Percentiles rank a stretch among this genome's conserved stretches.
phyloP scores from a whole-genome alignment of 2,329 filamentous ascomycete genomes.

The Pleomassaria siparia region DNA sequence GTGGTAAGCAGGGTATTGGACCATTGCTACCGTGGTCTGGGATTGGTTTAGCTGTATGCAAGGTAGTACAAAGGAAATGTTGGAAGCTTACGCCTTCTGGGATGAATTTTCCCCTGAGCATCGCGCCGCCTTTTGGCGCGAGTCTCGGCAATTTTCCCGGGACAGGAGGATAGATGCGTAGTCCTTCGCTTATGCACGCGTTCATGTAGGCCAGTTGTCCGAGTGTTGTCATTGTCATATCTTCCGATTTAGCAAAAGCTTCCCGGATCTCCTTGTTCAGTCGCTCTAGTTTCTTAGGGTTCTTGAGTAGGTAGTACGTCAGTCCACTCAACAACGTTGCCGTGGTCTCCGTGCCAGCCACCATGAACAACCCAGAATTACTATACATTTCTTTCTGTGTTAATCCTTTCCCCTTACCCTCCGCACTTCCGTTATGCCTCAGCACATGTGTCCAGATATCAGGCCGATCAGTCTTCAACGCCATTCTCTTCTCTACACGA shows the following conservation, averaged over 20 bases:
- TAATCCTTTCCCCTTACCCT: slow-evolving; percentile 13
- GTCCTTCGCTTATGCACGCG: slow-evolving; percentile 48
- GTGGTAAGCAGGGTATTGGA: slow-evolving; percentile 23
- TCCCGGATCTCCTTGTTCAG: slow-evolving; percentile 23
- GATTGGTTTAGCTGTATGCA: neutral
- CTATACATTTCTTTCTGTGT: slow-evolving; percentile 28
- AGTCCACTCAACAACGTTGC: slow-evolving; percentile 26
- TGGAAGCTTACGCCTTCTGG: slow-evolving; percentile 26
- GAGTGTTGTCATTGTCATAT: slow-evolving; percentile 22
- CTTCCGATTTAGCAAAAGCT: slow-evolving; percentile 14
- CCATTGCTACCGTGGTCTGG: slow-evolving; percentile 14
- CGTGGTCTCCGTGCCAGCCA: slow-evolving; percentile 32
- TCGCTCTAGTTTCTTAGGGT: slow-evolving; percentile 16
- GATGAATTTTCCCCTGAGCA: slow-evolving; percentile 32
- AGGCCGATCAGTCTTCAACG: slow-evolving; percentile 21
- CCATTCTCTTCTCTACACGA: slow-evolving; percentile 24
- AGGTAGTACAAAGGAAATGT: neutral
- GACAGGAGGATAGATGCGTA: slow-evolving; percentile 49
- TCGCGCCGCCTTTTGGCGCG: slow-evolving; percentile 26
- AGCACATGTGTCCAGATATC: slow-evolving; percentile 46
- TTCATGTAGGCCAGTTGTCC: slow-evolving; percentile 39
- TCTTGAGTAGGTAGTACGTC: slow-evolving; percentile 27
- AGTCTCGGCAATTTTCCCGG: slow-evolving; percentile 35
- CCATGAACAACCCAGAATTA: slow-evolving; percentile 26
- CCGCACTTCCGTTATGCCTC: slow-evolving; percentile 21